A percentile compares a stretch with the other conserved stretches of the same genome.
These are phyloP conservation scores for Syzygium oleosum DNA, from an alignment of 345 rosid genomes.

Conservation along the genomic window DNA sequence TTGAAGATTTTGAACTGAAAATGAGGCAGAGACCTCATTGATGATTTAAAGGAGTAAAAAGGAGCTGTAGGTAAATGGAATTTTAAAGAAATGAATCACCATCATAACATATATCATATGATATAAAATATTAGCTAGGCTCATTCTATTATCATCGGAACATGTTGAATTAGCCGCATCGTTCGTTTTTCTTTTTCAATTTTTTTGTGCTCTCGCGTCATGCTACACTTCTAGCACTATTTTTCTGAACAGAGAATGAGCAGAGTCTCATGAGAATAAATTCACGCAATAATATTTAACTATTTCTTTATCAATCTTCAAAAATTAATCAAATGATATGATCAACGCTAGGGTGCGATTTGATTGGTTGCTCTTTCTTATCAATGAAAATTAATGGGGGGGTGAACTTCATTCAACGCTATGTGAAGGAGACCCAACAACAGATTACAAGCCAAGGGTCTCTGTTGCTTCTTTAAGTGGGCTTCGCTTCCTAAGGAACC, in stretches of 20 bases:
- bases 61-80: background rate
- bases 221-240: fast-evolving
- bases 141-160: fast-evolving
- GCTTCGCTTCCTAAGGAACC: slow-evolving; percentile 28
- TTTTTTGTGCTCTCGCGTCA: fast-evolving
- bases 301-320: fast-evolving
- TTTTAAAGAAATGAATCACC: background rate
- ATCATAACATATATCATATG: background rate
- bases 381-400: slow-evolving; percentile 4
- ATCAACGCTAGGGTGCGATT: background rate
- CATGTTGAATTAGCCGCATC: fast-evolving
- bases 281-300: fast-evolving
- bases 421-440: slow-evolving; percentile 28
- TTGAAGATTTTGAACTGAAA: background rate
- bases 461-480: slow-evolving; percentile 39
- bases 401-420: slow-evolving; percentile 1
- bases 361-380: background rate
- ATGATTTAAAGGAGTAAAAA: background rate
- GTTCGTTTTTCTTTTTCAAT: fast-evolving
- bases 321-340: background rate
- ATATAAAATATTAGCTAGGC: fast-evolving
- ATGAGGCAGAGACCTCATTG: background rate
- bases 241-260: fast-evolving
- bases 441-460: slow-evolving; percentile 64
- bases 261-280: fast-evolving